Evolutionary conservation across 2,329 filamentous ascomycete species (phyloP).

Genomic region (Verticillium longisporum): DNA sequence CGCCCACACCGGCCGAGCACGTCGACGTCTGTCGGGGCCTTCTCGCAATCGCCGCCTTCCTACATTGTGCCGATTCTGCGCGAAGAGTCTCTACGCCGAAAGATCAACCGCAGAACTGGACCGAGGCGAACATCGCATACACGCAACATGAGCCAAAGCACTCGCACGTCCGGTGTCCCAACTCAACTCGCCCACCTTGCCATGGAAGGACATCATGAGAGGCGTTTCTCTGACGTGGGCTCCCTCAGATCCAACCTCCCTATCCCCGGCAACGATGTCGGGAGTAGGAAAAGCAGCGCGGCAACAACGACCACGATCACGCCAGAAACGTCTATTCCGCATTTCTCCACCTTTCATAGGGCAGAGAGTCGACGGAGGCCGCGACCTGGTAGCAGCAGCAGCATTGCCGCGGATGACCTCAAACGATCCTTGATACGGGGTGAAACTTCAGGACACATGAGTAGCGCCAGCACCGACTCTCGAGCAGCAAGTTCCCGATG

Average conservation of each 20-base stretch:
- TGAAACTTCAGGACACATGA: constrained; percentile 52
- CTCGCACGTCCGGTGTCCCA: constrained; percentile 37
- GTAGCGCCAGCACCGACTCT: constrained; percentile 50
- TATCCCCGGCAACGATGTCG: constrained; percentile 53
- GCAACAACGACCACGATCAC: constrained; percentile 58
- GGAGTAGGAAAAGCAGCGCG: constrained; percentile 55
- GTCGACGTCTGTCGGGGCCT: constrained; percentile 57
- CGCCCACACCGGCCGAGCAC: constrained; percentile 56
- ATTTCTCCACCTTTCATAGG: constrained; percentile 55
- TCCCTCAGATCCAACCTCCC: constrained; percentile 54
- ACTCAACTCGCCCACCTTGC: constrained; percentile 45
- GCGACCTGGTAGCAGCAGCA: constrained; percentile 61
- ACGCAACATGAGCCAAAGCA: constrained; percentile 44
- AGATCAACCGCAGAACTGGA: constrained; percentile 61
- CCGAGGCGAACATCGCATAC: constrained; percentile 49
- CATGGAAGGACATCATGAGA: constrained; percentile 43
- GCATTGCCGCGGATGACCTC: constrained; percentile 63
- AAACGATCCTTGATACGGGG: constrained; percentile 62
- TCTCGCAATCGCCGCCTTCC: constrained; percentile 64
- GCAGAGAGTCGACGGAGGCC: constrained; percentile 35
- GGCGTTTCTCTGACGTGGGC: constrained; percentile 48
- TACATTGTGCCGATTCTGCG: constrained; percentile 39
- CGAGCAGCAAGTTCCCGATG: constrained; percentile 54
- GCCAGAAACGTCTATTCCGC: constrained; percentile 57
- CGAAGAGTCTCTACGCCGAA: constrained; percentile 63